Base-by-base conservation (phyloP, 2,329 filamentous ascomycete species). In the Xylariaceae sp. region DNA sequence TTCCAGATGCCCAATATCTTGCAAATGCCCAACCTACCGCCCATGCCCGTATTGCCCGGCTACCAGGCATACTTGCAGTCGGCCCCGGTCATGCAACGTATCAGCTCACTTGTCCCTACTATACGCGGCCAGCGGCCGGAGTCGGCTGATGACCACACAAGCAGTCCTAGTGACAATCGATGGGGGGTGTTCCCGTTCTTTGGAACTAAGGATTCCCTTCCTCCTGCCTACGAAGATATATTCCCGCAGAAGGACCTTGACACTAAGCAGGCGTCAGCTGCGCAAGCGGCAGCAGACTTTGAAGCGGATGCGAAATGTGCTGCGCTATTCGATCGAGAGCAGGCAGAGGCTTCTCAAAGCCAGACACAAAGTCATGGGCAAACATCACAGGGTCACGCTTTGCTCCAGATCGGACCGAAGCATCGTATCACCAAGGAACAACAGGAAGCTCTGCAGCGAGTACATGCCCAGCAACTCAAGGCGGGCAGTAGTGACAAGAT, bases 211-310 rank as follows among this genome's bases (percentile, higher is more conserved):
- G 71, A 80, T 9, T 73, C 76, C 3, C 88, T n/a, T n/a, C n/a
- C 88, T 8, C 89, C 89, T 9, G 81, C 89, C 0, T 94, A 94
- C 60, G 85, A 91, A 49, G 89, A 92, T 45, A 81, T 94, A 26
- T 94, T 84, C 67, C 88, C 87, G 1, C 72, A 74, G 39, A 70
- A 75, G 49, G 74, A 77, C 42, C 58, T 76, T 15, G 80, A 85
- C 52, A 72, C 70, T 21, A 86, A 87, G 68, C 77, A 80, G 62
- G 72, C 77, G 16, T 80, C 80, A n/a, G 81, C 80, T 1, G 75
- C 76, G 8, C 75, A 75, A 49, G 84, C 83, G 2, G 79, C 79
- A 1, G 78, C 76, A 13, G 83, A 86, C 26, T 76, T 76, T 2
- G 76, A 80, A 52, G 80, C 81, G 4, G 82, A 86, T 61, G 70